Base-by-base conservation (phyloP, 1,139 yeast genomes). In the Fermentozyma sake region DNA sequence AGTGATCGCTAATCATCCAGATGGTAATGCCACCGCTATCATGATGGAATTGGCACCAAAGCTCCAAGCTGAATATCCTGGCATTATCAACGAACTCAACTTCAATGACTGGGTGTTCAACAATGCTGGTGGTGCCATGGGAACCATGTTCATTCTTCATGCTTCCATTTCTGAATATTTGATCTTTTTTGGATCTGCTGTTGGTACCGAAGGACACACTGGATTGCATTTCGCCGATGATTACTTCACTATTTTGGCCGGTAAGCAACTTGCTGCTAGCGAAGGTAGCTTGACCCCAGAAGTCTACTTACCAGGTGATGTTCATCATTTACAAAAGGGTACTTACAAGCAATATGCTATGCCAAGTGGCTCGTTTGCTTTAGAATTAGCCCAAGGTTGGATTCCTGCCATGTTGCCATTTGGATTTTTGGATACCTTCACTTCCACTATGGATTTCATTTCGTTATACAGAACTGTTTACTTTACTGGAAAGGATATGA, bases 41-140 rank as follows among this genome's bases (percentile, higher is more conserved):
- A 66, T 91, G 61, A 51, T 59, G 14, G 79, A 72, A 20, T 65
- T 91, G 37, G 74, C 85, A 16, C 69, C 70, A 2, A 67, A 62
- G 28, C 55, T 91, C 39, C 68, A 78, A 43, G 66, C 57, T 2
- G 74, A 67, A 31, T 91, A 89, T 51, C 70, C 72, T 1, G 74
- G 76, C 14, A 52, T 72, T 40, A 73, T 87, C 55, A 84, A 82
- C 52, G 77, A 75, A 36, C 66, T 81, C 44, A 74, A 78, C 49
- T 68, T 69, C 32, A 81, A 83, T 27, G 91, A 87, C 44, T 91
- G 97, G 97, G 79, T 91, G 29, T 89, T 79, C 73, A 91, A 89
- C 71, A 87, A 86, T 48, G 98, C 98, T 6, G 98, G 98, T 31
- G 95, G 96, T 42, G 97, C 98, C 31, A 91, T 91, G 98, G 98